These are phyloP conservation scores for Cutaneotrichosporon cutaneum DNA, from an alignment of 1,284 basidiomycete species.

Conservation along the genomic window DNA sequence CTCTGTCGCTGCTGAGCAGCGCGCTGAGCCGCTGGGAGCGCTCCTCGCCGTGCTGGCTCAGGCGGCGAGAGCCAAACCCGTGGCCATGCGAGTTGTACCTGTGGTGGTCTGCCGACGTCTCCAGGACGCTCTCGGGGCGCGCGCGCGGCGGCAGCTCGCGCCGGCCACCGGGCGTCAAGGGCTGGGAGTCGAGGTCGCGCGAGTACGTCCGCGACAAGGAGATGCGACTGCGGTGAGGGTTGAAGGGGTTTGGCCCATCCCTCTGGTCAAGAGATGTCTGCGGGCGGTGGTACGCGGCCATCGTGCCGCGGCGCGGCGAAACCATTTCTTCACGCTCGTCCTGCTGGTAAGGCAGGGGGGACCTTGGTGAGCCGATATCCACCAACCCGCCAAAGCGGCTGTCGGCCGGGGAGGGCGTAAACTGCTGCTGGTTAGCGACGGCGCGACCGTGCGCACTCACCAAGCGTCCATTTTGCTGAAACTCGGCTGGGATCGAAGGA, in stretches of 20 bases:
- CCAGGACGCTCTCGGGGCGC: constrained; percentile 23
- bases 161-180: constrained; percentile 3
- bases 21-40: constrained; percentile 55
- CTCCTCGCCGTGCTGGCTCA: constrained; percentile 11
- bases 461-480: constrained; percentile 31
- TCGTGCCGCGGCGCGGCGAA: background rate
- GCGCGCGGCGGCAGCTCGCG: constrained; percentile 13
- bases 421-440: background rate
- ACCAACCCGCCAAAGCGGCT: background rate
- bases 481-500: constrained; percentile 36
- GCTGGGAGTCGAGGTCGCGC: constrained; percentile 12
- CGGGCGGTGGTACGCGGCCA: background rate
- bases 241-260: background rate
- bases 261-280: background rate
- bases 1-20: constrained; percentile 56
- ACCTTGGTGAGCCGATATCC: background rate
- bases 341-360: background rate
- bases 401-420: constrained; percentile 4
- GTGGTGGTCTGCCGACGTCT: constrained; percentile 21
- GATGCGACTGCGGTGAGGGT: background rate
- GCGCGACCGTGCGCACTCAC: constrained; percentile 25
- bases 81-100: constrained; percentile 16
- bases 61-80: background rate
- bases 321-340: constrained; percentile 4
- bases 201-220: background rate